phyloP scores from a whole-genome alignment of 805 yeast species.

The Ogataea allantospora region DNA sequence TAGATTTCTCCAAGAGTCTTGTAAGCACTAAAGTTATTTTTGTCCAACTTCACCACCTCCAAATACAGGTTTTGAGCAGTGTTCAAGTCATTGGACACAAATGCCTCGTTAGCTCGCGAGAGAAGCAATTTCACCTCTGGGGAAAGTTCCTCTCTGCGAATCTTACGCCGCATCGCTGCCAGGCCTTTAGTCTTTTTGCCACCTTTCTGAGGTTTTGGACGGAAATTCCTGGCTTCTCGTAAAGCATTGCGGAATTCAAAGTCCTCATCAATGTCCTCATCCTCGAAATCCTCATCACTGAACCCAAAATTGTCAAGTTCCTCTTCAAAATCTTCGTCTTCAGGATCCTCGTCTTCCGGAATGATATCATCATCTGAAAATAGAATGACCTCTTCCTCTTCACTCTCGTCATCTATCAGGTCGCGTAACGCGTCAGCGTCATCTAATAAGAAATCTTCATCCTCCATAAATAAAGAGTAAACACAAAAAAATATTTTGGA shows the following conservation, averaged over 20 bases:
- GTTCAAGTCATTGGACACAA: conserved; percentile 60
- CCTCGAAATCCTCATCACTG: conserved; percentile 33
- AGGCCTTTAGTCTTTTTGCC: conserved; percentile 35
- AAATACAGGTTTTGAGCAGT: conserved; percentile 58
- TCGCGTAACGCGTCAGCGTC: conserved; percentile 29
- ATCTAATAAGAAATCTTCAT: conserved; percentile 25
- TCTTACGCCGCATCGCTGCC: conserved; percentile 38
- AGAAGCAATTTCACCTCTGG: conserved; percentile 70
- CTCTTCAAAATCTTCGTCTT: conserved; percentile 20
- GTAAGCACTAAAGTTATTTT: conserved; percentile 78
- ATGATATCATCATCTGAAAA: conserved; percentile 10
- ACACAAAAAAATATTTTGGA: neutral
- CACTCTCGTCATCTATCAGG: conserved; percentile 22
- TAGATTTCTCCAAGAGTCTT: conserved; percentile 85
- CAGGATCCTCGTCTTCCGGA: conserved; percentile 31
- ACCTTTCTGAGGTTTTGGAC: conserved; percentile 41
- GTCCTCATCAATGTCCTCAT: conserved; percentile 41
- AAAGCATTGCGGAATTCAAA: conserved; percentile 59
- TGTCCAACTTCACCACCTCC: conserved; percentile 75
- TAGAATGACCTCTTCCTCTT: conserved; percentile 19
- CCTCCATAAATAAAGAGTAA: conserved; percentile 13
- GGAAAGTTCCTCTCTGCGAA: conserved; percentile 48
- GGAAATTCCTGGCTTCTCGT: conserved; percentile 66
- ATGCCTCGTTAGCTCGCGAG: conserved; percentile 78
- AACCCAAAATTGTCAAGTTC: conserved; percentile 29